These are phyloP conservation scores for Hsuehochloa calcarea DNA, from an alignment of 176 grass and related monocot genomes.

Conservation along the genomic window DNA sequence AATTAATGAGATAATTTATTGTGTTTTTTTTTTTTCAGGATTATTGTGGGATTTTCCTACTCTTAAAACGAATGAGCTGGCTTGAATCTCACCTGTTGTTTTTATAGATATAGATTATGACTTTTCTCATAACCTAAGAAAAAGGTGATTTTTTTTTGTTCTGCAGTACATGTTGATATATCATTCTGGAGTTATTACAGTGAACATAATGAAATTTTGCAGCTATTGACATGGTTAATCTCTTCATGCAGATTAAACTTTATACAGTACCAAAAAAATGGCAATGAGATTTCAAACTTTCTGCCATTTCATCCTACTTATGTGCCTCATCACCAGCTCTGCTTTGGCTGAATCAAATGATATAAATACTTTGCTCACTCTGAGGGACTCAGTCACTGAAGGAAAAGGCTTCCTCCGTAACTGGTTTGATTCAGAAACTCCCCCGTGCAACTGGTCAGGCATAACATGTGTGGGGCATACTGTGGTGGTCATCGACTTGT, in stretches of 20 bases:
- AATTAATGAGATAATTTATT: too few species aligned
- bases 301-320: slow-evolving; percentile 43
- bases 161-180: neutral
- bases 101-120: neutral
- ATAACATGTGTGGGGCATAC: slow-evolving; percentile 50
- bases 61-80: too few species aligned
- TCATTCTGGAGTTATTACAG: neutral
- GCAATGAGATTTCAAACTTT: slow-evolving; percentile 24
- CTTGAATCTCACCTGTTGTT: too few species aligned
- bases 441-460: slow-evolving; percentile 79
- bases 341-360: slow-evolving; percentile 46
- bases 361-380: slow-evolving; percentile 51
- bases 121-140: neutral
- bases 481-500: slow-evolving; percentile 74
- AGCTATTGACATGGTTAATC: slow-evolving; percentile 26
- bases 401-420: slow-evolving; percentile 61
- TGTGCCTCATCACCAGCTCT: slow-evolving; percentile 37
- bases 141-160: neutral
- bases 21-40: too few species aligned
- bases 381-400: slow-evolving; percentile 55
- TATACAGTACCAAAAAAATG: slow-evolving; percentile 33
- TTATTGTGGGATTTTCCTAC: too few species aligned
- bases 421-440: slow-evolving; percentile 76
- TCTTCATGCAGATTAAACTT: slow-evolving; percentile 38
- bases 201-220: neutral